Percentiles rank a stretch among this genome's conserved stretches.
These are phyloP conservation scores for Rhodotorula sp. DNA, from an alignment of 1,284 basidiomycete species.

Conservation along the genomic window DNA sequence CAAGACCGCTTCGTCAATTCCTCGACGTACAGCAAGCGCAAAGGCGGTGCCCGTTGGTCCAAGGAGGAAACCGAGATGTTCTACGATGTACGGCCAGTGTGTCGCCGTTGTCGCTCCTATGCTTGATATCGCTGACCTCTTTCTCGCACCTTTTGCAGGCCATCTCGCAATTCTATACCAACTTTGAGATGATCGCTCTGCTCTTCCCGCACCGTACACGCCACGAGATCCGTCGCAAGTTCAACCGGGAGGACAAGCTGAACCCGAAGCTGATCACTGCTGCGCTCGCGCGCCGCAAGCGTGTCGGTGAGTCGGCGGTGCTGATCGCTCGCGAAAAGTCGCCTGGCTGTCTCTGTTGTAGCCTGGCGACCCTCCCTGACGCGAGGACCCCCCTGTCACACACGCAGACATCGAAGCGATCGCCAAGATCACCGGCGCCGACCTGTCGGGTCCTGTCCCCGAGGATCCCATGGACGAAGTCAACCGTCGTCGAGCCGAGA, in stretches of 20 bases:
- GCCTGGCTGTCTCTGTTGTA: too few species aligned
- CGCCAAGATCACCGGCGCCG: conserved; percentile 33
- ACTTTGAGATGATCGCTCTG: conserved; percentile 84
- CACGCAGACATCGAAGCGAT: conserved; percentile 39
- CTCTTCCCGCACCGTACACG: conserved; percentile 80
- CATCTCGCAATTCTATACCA: conserved; percentile 80
- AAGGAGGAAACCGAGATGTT: conserved; percentile 81
- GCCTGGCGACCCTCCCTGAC: too few species aligned
- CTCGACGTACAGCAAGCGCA: conserved; percentile 58
- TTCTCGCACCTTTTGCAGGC: conserved; percentile 56
- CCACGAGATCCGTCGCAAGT: conserved; percentile 85
- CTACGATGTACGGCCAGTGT: conserved; percentile 62
- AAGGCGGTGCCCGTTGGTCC: conserved; percentile 68
- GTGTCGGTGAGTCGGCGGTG: conserved; percentile 37
- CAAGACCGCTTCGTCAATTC: conserved; percentile 58
- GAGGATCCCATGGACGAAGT: conserved; percentile 43
- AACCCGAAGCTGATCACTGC: conserved; percentile 55
- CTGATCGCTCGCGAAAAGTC: too few species aligned
- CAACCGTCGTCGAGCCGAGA: conserved; percentile 34
- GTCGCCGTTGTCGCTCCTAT: not conserved
- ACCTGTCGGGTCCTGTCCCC: conserved; percentile 37
- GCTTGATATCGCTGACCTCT: not conserved
- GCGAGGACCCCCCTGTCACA: too few species aligned
- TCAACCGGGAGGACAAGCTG: conserved; percentile 78
- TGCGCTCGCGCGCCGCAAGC: conserved; percentile 42